Evolutionary conservation across 73 alveolate genomes (phyloP), one percentile per base, ranked within the genome.

Genomic region (Blepharisma stoltei): DNA sequence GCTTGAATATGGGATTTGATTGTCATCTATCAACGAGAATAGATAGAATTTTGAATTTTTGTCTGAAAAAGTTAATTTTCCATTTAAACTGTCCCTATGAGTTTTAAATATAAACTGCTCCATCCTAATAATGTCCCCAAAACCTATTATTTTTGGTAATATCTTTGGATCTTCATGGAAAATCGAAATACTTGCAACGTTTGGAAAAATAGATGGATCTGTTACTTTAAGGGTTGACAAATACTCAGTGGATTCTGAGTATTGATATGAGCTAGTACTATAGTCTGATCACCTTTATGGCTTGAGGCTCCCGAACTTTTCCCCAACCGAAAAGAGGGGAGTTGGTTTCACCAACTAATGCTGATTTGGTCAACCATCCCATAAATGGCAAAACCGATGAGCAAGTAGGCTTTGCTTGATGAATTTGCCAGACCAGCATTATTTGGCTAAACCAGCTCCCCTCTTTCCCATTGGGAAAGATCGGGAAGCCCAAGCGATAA

Each of bases 131-230:
- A 60, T 5, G 46, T 60, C 73, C 11, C 73, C 73, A 18, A 60
- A 60, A 1, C 23, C 18, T 38, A 9, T 4, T 20, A 60, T 18
- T 60, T 60, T 60, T 38, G 73, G 73, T 3, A 60, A 9, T 14
- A 14, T 25, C 18, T 60, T 25, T 8, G 45, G 37, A 25, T 60
- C 45, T 60, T 60, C 23, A 25, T 60, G 73, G 73, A 60, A 60
- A 25, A 60, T 60, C 46, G 14, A 14, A 20, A 60, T 60, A 5
- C 73, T 20, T 25, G 45, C 48, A 5, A 20, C n/a, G 2, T 60
- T 38, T 60, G 73, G 73, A 38, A 20, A 60, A 9, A 60, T 18
- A 14, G 73, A 60, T 14, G 73, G 73, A 38, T 60, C 73, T 0
- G 73, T 60, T 0, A 60, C 46, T 60, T 60, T 60, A 25, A 20